A percentile compares a stretch with the other conserved stretches of the same genome.
Evolutionary conservation across 352 stramenopile genomes (phyloP).

Genomic region (Pythium guiyangense): DNA sequence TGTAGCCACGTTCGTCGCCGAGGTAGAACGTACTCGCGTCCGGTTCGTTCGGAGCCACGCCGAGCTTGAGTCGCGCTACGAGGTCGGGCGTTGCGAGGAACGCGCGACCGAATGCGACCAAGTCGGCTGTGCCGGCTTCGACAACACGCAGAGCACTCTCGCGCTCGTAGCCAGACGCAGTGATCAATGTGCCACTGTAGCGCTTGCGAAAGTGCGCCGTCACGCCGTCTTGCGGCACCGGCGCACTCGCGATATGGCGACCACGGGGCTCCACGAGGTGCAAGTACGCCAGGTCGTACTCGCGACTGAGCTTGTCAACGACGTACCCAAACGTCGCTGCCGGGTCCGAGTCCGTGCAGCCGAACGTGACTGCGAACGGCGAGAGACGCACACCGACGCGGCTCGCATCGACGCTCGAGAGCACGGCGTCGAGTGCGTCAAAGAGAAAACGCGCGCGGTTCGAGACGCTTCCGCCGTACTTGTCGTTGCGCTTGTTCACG

Average conservation of each 20-base stretch:
- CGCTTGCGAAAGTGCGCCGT: no score
- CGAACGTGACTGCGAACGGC: no score
- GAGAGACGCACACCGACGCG: constrained; percentile 3
- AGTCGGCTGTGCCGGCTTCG: constrained; percentile 18
- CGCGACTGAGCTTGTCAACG: no score
- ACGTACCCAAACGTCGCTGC: no score
- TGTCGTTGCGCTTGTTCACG: constrained; percentile 58
- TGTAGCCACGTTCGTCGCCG: no score
- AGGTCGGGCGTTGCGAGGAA: constrained; percentile 51
- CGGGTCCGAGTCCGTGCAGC: no score
- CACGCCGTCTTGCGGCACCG: no score
- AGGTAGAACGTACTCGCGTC: constrained; percentile 15
- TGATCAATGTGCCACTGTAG: constrained; percentile 34
- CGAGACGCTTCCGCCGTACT: constrained; percentile 66
- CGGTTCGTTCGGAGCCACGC: constrained; percentile 25
- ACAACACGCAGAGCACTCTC: constrained; percentile 17
- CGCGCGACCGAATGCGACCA: constrained; percentile 36
- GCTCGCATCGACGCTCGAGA: not conserved
- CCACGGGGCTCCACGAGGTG: no score
- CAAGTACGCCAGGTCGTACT: no score
- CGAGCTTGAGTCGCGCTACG: constrained; percentile 22
- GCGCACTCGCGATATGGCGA: no score
- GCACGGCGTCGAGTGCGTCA: constrained; percentile 36
- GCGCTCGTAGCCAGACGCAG: constrained; percentile 23
- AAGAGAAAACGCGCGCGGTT: constrained; percentile 59